phyloP scores from a whole-genome alignment of 1,139 yeast species.

The Yamadazyma siamensis region DNA sequence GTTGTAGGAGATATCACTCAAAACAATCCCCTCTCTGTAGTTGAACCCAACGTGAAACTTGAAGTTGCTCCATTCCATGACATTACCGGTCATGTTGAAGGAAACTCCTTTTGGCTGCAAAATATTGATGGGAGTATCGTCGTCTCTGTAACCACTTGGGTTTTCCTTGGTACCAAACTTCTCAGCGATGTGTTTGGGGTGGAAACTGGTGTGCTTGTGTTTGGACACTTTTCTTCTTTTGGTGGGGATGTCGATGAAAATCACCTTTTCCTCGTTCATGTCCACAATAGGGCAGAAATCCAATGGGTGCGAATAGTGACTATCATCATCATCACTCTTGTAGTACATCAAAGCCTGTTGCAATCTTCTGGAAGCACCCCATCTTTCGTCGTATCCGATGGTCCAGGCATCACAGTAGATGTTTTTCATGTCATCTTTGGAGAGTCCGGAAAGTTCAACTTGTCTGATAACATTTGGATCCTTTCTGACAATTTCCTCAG shows the following conservation, averaged over 20 bases:
- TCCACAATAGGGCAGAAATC: conserved; percentile 83
- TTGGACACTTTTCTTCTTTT: conserved; percentile 71
- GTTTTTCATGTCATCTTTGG: conserved; percentile 62
- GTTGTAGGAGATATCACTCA: conserved; percentile 68
- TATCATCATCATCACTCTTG: conserved; percentile 74
- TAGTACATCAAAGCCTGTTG: conserved; percentile 82
- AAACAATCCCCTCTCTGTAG: conserved; percentile 80
- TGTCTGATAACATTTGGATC: conserved; percentile 73
- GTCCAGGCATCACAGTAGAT: conserved; percentile 86
- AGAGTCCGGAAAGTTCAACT: conserved; percentile 66
- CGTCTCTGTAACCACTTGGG: conserved; percentile 56
- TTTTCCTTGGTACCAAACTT: conserved; percentile 52
- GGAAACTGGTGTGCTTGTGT: conserved; percentile 65
- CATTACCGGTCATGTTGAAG: conserved; percentile 64
- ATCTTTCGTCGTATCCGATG: conserved; percentile 79
- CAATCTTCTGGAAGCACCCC: conserved; percentile 72
- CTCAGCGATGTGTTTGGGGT: conserved; percentile 59
- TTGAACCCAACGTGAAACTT: conserved; percentile 77
- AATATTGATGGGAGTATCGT: conserved; percentile 59
- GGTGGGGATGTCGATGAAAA: conserved; percentile 70
- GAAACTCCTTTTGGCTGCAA: conserved; percentile 84
- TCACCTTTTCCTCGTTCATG: conserved; percentile 64
- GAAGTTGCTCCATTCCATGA: conserved; percentile 75
- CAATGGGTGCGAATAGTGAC: conserved; percentile 79
- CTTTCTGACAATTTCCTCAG: conserved; percentile 62